Conservation (phyloP, 331 rosid species). For the Acacia concinna region DNA sequence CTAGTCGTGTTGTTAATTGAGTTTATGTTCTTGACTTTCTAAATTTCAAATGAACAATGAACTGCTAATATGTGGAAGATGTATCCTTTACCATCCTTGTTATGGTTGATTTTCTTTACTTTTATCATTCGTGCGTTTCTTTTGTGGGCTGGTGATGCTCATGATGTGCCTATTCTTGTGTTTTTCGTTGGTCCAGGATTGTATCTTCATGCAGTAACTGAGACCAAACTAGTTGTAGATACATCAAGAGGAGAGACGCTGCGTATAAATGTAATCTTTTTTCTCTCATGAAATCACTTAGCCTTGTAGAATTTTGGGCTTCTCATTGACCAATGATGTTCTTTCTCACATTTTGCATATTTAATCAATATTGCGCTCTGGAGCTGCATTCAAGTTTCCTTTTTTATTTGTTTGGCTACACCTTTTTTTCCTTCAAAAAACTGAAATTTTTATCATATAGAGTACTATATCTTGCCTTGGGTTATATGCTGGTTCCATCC, state of each 20-base stretch:
- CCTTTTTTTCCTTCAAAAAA: not conserved
- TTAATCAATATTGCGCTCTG: not conserved
- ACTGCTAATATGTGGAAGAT: not conserved
- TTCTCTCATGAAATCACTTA: not conserved
- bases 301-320: not conserved
- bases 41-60: not conserved
- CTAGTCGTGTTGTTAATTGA: not conserved
- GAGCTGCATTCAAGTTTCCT: not conserved
- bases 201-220: constrained; percentile 71
- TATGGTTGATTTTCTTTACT: not conserved
- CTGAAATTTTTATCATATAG: not conserved
- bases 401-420: not conserved
- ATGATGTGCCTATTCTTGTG: not conserved
- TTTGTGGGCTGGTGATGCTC: not conserved
- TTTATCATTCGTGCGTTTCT: not conserved
- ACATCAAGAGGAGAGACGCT: constrained; percentile 80
- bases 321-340: not conserved
- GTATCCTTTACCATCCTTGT: not conserved
- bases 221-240: constrained; percentile 61
- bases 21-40: not conserved
- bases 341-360: not conserved
- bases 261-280: constrained; percentile 67
- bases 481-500: not conserved
- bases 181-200: constrained; percentile 40
- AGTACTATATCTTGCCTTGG: not conserved